A percentile compares a stretch with the other conserved stretches of the same genome.
phyloP scores from a whole-genome alignment of 2,329 filamentous ascomycete species.

The Alternaria solani region DNA sequence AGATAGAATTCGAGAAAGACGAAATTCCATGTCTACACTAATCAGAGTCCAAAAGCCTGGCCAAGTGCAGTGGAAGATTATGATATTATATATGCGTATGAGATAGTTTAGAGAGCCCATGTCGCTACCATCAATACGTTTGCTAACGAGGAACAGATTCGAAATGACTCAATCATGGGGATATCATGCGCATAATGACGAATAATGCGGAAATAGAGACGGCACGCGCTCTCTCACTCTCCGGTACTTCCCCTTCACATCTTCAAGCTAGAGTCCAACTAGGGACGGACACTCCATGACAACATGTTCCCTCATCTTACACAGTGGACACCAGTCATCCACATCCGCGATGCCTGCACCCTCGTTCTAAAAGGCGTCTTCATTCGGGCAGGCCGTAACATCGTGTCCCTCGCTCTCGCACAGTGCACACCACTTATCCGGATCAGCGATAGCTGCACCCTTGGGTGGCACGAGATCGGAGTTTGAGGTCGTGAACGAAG shows the following conservation, averaged over 20 bases:
- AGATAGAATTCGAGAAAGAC: not conserved
- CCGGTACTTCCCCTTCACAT: not conserved
- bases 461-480: conserved; percentile 46
- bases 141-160: not conserved
- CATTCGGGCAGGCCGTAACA: conserved; percentile 92
- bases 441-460: conserved; percentile 61
- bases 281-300: not conserved
- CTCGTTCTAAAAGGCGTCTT: conserved; percentile 69
- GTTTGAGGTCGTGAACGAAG: conserved; percentile 39
- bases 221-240: not conserved
- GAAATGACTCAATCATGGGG: not conserved
- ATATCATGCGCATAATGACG: conserved; percentile 17
- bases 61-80: not conserved
- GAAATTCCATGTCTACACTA: not conserved
- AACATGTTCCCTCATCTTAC: not conserved
- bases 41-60: not conserved
- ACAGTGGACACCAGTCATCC: not conserved
- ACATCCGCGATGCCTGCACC: not conserved
- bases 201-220: not conserved
- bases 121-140: not conserved
- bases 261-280: not conserved
- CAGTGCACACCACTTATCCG: conserved; percentile 93
- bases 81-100: conserved; percentile 5
- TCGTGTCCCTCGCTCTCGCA: conserved; percentile 97
- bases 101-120: not conserved